A percentile compares a stretch with the other conserved stretches of the same genome.
phyloP scores from a whole-genome alignment of 2,329 filamentous ascomycete genomes.

The Rasamsonia emersonii region DNA sequence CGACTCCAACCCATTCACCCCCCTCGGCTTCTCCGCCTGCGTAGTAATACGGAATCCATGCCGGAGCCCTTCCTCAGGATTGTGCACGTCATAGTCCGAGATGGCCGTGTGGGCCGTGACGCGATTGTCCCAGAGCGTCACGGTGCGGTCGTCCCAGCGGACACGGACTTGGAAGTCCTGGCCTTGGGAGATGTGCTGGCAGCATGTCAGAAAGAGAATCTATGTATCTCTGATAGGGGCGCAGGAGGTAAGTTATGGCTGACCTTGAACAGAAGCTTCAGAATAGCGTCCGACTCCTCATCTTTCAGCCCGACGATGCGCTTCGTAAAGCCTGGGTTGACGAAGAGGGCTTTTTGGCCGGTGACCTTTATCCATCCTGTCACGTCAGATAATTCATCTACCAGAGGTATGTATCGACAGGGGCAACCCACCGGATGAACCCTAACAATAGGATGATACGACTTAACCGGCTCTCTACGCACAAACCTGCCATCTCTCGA shows the following conservation, averaged over 20 bases:
- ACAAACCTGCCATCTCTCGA: conserved; percentile 12
- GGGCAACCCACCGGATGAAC: conserved; percentile 19
- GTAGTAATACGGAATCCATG: conserved; percentile 21
- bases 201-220: conserved; percentile 15
- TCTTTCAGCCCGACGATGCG: conserved; percentile 36
- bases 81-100: conserved; percentile 16
- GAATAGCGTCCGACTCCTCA: conserved; percentile 32
- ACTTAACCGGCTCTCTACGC: conserved; percentile 21
- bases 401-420: no score
- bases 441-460: conserved; percentile 22
- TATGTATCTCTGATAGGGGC: conserved; percentile 16
- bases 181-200: conserved; percentile 29
- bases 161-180: conserved; percentile 28
- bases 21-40: conserved; percentile 16
- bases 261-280: conserved; percentile 26
- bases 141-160: conserved; percentile 23
- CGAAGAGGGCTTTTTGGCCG: conserved; percentile 23
- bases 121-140: conserved; percentile 27
- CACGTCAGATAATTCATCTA: no score
- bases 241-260: conserved; percentile 5
- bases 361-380: conserved; percentile 29
- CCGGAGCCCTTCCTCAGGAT: conserved; percentile 13
- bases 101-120: conserved; percentile 27
- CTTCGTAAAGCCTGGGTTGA: conserved; percentile 25
- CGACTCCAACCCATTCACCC: not conserved